Conservation (phyloP, 2,329 filamentous ascomycete genomes). For the Claviceps lovelessii region DNA sequence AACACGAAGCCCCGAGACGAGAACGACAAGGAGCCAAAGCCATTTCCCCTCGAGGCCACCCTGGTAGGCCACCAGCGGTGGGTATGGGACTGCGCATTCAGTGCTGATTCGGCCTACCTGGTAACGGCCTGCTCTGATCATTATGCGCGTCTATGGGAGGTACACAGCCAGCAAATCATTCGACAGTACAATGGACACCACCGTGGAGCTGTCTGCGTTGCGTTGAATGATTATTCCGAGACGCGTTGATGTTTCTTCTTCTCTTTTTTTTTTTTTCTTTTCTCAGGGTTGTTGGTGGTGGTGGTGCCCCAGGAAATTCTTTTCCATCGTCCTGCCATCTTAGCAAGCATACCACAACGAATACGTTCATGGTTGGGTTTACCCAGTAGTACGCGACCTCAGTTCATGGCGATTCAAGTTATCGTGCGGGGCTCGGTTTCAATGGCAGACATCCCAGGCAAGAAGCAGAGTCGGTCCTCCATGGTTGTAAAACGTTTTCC, state of each 20-base stretch:
- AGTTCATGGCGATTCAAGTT: neutral
- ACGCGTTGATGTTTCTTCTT: slow-evolving; percentile 21
- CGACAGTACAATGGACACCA: slow-evolving; percentile 93
- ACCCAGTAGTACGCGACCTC: neutral
- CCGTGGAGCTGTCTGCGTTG: slow-evolving; percentile 80
- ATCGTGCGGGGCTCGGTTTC: neutral
- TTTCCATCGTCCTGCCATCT: neutral
- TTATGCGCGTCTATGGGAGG: slow-evolving; percentile 83
- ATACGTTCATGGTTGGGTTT: neutral
- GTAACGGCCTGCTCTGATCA: slow-evolving; percentile 91
- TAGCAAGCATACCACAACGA: neutral
- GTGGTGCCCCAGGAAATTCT: neutral
- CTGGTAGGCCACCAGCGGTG: slow-evolving; percentile 83
- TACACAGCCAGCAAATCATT: slow-evolving; percentile 75
- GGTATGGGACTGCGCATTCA: slow-evolving; percentile 97
- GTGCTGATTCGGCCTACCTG: slow-evolving; percentile 80
- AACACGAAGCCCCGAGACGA: slow-evolving; percentile 45
- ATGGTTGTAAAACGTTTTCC: too few species aligned
- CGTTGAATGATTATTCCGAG: slow-evolving; percentile 72
- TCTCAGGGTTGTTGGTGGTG: too few species aligned
- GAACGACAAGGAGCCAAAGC: slow-evolving; percentile 30
- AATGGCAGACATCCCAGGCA: too few species aligned
- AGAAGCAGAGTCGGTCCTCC: neutral
- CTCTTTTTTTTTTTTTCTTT: neutral
- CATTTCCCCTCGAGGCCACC: slow-evolving; percentile 71